Evolutionary conservation across 2,329 filamentous ascomycete species (phyloP).

Genomic region (Sphaerulina musiva): DNA sequence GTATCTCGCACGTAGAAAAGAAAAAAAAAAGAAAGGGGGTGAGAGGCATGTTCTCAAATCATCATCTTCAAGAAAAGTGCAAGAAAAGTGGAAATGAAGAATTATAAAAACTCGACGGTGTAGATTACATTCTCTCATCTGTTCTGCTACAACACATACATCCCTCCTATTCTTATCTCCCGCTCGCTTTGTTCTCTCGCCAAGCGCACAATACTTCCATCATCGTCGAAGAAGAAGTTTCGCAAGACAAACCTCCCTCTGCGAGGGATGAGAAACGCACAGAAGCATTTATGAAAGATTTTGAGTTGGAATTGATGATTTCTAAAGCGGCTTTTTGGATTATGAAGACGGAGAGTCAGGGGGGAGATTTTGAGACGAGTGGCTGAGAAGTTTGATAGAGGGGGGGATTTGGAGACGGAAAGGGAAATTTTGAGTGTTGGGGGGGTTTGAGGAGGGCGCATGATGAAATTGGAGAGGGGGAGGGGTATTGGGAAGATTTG

Average conservation of each 20-base stretch:
- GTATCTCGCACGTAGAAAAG: no score
- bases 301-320: conserved; percentile 16
- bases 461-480: conserved; percentile 16
- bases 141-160: conserved; percentile 17
- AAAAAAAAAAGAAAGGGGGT: no score
- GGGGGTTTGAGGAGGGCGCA: conserved; percentile 12
- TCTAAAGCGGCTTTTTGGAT: conserved; percentile 9
- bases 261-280: no score
- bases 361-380: conserved; percentile 13
- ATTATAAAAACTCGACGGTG: no score
- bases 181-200: no score
- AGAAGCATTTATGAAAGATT: conserved; percentile 10
- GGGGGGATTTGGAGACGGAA: conserved; percentile 9
- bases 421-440: conserved; percentile 7
- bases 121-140: conserved; percentile 6
- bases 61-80: no score
- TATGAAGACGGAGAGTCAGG: conserved; percentile 16
- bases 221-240: no score
- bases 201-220: no score
- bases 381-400: conserved; percentile 8
- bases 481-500: conserved; percentile 16
- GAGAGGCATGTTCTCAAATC: no score
- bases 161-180: no score
- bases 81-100: no score
- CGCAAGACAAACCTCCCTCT: no score